These are phyloP conservation scores for Posidonia oceanica DNA, from an alignment of 116 monocot species.

Conservation along the genomic window DNA sequence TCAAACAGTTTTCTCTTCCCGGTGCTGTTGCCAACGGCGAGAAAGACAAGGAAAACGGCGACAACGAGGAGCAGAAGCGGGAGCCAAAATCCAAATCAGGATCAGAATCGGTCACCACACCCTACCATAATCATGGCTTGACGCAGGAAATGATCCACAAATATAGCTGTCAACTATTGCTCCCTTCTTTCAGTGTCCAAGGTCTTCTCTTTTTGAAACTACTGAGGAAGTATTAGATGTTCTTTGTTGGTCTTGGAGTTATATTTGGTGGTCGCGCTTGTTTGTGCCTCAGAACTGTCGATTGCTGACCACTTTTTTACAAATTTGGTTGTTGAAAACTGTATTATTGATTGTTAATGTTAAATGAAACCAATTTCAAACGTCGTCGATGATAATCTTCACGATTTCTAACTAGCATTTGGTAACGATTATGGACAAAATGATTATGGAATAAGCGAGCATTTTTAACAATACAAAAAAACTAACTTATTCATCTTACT, in stretches of 20 bases:
- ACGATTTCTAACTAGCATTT: background rate
- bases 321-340: no score
- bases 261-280: background rate
- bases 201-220: conserved; percentile 15
- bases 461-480: no score
- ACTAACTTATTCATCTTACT: no score
- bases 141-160: conserved; percentile 65
- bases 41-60: background rate
- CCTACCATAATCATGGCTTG: conserved; percentile 25
- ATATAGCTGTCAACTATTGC: conserved; percentile 83
- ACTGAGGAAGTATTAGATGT: background rate
- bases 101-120: background rate
- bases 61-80: background rate
- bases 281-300: background rate
- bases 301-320: background rate
- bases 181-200: conserved; percentile 79
- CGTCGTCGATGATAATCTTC: background rate
- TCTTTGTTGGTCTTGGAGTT: background rate
- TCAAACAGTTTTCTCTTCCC: conserved; percentile 4
- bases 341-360: no score
- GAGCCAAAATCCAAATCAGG: background rate
- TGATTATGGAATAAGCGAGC: no score
- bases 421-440: no score
- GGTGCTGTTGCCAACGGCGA: background rate
- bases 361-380: no score